Evolutionary conservation across 306 rosid genomes (phyloP), one percentile per base, ranked within the genome.

Genomic region (Hippophae tibetana): DNA sequence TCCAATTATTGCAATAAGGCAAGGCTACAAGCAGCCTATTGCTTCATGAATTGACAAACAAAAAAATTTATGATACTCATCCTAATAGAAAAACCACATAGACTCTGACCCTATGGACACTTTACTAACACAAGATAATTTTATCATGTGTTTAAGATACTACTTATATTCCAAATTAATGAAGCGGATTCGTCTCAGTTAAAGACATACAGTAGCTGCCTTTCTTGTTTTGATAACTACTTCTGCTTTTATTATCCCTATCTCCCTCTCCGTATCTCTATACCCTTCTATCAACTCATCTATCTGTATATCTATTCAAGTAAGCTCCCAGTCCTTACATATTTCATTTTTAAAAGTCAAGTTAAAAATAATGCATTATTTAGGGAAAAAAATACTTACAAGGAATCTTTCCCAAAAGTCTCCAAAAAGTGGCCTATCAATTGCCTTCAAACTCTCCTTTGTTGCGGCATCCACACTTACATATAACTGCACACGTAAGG

Each of bases 391-490:
- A 52, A 68, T 13, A 70, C 96, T 83, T 69, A 92, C 99, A 64
- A 88, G 69, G 73, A 92, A 83, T 70, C 99, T 78, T 65, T 92
- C 99, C 99, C 99, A 92, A 70, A 92, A 92, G 75, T 92, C 96
- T 62, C 93, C 96, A 82, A 92, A 92, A 44, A 92, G 96, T 58
- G 96, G 96, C 64, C 96, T 87, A 73, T 92, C 99, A 64, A 92
- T 92, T 57, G 99, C 99, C 83, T 92, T 92, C 74, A 92, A 73
- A 72, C 85, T 75, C 57, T 92, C 96, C 75, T 85, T 92, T 11
- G 99, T 92, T 50, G 81, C 99, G 65, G 99, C 99, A 82, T 92
- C 99, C 14, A 92, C 95, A 66, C 99, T 92, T 60, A 88, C 96
- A 72, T 92, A 87, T 69, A 92, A 78, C 99, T 92, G 96, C 78